Conservation (phyloP, 2,329 filamentous ascomycete genomes). For the Fusarium acutatum region DNA sequence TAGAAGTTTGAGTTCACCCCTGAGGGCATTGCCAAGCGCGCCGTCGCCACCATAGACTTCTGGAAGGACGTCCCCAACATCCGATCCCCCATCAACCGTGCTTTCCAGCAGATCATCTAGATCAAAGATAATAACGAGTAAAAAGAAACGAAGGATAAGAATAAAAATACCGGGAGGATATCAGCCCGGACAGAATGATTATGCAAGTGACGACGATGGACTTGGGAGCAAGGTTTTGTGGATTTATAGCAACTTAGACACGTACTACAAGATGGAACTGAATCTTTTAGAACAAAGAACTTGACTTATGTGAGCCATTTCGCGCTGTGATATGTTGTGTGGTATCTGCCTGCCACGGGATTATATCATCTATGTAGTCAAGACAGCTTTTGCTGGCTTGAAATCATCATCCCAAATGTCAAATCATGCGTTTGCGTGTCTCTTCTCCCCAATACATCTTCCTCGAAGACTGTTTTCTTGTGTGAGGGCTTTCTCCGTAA, state of each 20-base stretch:
- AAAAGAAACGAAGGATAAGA: constrained; percentile 28
- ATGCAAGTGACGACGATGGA: constrained; percentile 40
- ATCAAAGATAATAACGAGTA: constrained; percentile 21
- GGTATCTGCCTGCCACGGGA: constrained; percentile 3
- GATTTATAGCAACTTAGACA: constrained; percentile 40
- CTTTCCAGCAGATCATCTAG: constrained; percentile 97
- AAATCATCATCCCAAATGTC: neutral
- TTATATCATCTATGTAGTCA: constrained; percentile 13
- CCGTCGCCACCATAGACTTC: constrained; percentile 90
- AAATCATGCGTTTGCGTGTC: neutral
- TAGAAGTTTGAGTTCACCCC: constrained; percentile 99
- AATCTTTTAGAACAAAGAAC: constrained; percentile 37
- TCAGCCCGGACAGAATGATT: constrained; percentile 31
- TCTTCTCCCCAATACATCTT: neutral
- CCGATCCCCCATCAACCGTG: constrained; percentile 94
- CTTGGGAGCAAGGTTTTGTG: constrained; percentile 38
- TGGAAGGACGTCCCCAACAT: constrained; percentile 93
- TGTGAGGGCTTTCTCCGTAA: neutral
- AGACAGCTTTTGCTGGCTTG: neutral
- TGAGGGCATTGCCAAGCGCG: constrained; percentile 95
- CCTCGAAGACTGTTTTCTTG: neutral
- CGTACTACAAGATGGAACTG: constrained; percentile 38
- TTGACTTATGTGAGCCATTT: neutral
- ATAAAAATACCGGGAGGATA: constrained; percentile 14
- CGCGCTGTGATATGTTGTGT: neutral